Base-by-base conservation (phyloP, 495 filamentous ascomycete species). In the Trichoderma gamsii region DNA sequence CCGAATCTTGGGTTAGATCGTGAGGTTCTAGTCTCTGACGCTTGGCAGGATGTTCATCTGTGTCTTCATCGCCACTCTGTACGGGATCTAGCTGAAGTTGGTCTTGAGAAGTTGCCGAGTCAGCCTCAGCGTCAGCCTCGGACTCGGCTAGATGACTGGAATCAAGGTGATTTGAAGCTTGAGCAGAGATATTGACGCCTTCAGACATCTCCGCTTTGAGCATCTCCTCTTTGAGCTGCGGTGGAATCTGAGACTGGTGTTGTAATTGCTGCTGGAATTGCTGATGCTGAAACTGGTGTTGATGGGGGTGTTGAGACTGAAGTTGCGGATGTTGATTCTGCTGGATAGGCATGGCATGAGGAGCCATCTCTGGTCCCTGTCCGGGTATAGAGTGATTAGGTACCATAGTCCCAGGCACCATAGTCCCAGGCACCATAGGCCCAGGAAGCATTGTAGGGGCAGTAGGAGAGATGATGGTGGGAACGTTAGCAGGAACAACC, bases 311-410 rank as follows among this genome's bases (percentile, higher is more conserved):
- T 21, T 68, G 69, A 12, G 21, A n/a, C 18, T 51, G 56, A 18
- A 66, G 68, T 35, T 72, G 70, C 27, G 68, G 71, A 25, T 69
- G 70, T 2, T 69, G 63, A n/a, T 41, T 38, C 51, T 70, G 66
- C 15, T 61, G 32, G 29, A 61, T 18, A 29, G 56, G 16, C 13
- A 61, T 15, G 27, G 11, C 25, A 61, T 23, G 56, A 29, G 56
- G 25, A 23, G 49, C n/a, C 49, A 52, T 52, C 18, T 4, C 49
- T 52, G 49, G n/a, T 4, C 49, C 21, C 18, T 52, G 49, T 0
- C 49, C 56, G 9, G 56, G 25, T 25, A 61, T 61, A 32, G 56
- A 61, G 8, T 7, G 18, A 38, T 38, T 38, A 61, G 56, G n/a
- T 16, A 61, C 11, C 56, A 27, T 32, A 9, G 2, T 25, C 8